These are phyloP conservation scores for Zymoseptoria brevis DNA, from an alignment of 2,329 filamentous ascomycete species.

Conservation along the genomic window DNA sequence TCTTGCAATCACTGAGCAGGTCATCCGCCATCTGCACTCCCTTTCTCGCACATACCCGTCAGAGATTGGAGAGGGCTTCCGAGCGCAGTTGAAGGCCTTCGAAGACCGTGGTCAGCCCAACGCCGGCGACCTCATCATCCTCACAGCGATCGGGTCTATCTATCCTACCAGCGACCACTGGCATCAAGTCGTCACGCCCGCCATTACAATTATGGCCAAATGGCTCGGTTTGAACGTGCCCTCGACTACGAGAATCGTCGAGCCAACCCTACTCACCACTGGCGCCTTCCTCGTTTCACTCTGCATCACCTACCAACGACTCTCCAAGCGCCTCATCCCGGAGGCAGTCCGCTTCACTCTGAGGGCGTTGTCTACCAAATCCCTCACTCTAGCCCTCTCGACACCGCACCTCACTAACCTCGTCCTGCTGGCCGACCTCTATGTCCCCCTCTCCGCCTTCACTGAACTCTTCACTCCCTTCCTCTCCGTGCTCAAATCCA, in stretches of 20 bases:
- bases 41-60: constrained; percentile 77
- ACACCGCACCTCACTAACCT: constrained; percentile 58
- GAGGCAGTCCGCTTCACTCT: constrained; percentile 76
- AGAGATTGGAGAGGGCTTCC: constrained; percentile 69
- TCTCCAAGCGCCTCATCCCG: constrained; percentile 81
- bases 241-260: constrained; percentile 51
- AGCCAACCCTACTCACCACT: constrained; percentile 59
- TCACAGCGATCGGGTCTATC: constrained; percentile 74
- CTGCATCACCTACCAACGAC: constrained; percentile 69
- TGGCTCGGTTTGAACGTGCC: constrained; percentile 69
- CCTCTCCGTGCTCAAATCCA: constrained; percentile 26
- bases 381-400: constrained; percentile 25
- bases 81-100: constrained; percentile 57
- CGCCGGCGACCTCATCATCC: constrained; percentile 69
- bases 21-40: constrained; percentile 87
- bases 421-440: constrained; percentile 60
- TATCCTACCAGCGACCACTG: constrained; percentile 98
- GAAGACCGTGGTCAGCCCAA: constrained; percentile 46
- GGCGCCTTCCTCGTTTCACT: constrained; percentile 76
- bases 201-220: constrained; percentile 73
- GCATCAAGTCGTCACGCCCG: constrained; percentile 86
- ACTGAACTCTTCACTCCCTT: constrained; percentile 65
- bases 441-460: constrained; percentile 67
- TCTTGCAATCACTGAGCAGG: constrained; percentile 64
- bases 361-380: constrained; percentile 54